Conservation (phyloP, 1,284 basidiomycete genomes). For the Microbotryum scabiosae region DNA sequence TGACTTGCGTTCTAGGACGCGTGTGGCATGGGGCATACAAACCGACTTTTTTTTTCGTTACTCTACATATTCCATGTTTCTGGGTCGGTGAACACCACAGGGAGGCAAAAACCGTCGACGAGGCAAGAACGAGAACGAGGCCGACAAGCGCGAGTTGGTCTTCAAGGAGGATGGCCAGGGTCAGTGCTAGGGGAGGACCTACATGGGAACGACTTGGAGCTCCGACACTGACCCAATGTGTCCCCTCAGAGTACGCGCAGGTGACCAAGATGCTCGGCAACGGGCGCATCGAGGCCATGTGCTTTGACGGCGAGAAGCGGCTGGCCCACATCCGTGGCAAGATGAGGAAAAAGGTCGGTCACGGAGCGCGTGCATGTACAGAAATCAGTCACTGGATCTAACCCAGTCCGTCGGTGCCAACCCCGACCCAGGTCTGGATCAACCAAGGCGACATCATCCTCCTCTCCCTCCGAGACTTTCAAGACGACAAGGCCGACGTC, state of each 20-base stretch:
- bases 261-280: constrained; percentile 99
- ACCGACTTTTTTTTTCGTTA: no score
- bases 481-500: constrained; percentile 98
- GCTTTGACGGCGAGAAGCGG: constrained; percentile 97
- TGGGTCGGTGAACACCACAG: no score
- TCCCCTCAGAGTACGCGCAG: constrained; percentile 80
- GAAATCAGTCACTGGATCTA: no score
- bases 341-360: constrained; percentile 99
- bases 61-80: no score
- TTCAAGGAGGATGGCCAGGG: constrained; percentile 97
- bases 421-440: constrained; percentile 99
- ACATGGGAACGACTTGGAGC: no score
- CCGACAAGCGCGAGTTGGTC: constrained; percentile 95
- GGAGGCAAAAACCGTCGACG: constrained; percentile 98
- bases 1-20: neutral
- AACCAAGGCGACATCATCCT: constrained; percentile 97
- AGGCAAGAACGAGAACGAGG: constrained; percentile 99
- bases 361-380: no score
- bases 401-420: no score
- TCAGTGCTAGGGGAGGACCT: constrained; percentile 39
- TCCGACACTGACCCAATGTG: no score
- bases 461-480: constrained; percentile 94
- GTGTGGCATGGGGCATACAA: neutral
- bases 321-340: constrained; percentile 97
- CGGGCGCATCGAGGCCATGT: constrained; percentile 89